A percentile compares a stretch with the other conserved stretches of the same genome.
Evolutionary conservation across 495 filamentous ascomycete species (phyloP).

Genomic region (Melanomma pulvis-pyrius): DNA sequence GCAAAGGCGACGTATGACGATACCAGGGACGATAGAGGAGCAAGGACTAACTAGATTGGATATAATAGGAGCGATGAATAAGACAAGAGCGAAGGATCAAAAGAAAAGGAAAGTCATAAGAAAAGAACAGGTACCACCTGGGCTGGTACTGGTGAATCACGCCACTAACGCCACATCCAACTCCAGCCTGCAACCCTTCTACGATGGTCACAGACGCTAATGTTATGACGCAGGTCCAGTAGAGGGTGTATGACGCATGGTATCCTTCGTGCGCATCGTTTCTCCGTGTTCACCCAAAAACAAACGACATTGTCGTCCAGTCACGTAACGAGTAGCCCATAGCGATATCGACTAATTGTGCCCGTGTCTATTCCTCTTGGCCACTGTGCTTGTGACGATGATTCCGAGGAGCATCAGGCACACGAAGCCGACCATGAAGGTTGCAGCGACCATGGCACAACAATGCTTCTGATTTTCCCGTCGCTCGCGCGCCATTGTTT

Average conservation of each 20-base stretch:
- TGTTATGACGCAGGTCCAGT: not conserved
- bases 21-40: not conserved
- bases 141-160: not conserved
- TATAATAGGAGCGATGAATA: not conserved
- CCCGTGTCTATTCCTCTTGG: slow-evolving; percentile 5
- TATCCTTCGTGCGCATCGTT: not conserved
- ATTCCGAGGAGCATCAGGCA: slow-evolving; percentile 23
- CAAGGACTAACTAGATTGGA: not conserved
- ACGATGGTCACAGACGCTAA: not conserved
- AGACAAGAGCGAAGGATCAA: not conserved
- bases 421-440: slow-evolving; percentile 19
- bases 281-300: not conserved
- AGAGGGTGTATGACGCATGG: not conserved
- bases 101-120: not conserved
- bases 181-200: not conserved
- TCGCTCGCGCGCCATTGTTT: slow-evolving; percentile 3
- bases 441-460: slow-evolving; percentile 18
- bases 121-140: not conserved
- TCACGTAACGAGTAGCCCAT: not conserved
- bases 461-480: slow-evolving; percentile 20
- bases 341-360: not conserved
- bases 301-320: not conserved
- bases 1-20: no score
- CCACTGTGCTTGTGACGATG: not conserved
- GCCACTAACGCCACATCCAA: not conserved